Evolutionary conservation across 805 yeast species (phyloP).

Genomic region (Hanseniaspora clermontiae): DNA sequence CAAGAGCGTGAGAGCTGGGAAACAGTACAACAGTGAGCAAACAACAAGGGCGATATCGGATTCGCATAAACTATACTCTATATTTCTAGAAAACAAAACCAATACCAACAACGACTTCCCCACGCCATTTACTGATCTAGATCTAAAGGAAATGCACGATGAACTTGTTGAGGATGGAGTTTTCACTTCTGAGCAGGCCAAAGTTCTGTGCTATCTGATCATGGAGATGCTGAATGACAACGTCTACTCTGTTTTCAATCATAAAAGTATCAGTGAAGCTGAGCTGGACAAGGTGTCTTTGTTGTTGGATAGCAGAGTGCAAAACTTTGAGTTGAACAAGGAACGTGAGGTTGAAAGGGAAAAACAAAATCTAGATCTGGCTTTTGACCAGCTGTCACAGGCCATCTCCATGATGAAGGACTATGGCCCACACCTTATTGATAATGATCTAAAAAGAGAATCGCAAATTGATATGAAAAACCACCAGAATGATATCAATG

Average conservation of each 20-base stretch:
- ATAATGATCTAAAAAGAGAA: constrained; percentile 53
- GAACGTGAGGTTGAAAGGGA: constrained; percentile 59
- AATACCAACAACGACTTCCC: constrained; percentile 1
- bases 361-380: constrained; percentile 51
- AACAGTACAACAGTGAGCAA: neutral
- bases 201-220: constrained; percentile 26
- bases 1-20: neutral
- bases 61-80: neutral
- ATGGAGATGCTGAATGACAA: constrained; percentile 26
- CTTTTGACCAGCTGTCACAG: constrained; percentile 57
- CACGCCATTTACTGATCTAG: constrained; percentile 4
- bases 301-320: constrained; percentile 81
- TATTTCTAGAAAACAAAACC: neutral
- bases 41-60: constrained; percentile 1
- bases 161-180: constrained; percentile 14
- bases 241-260: constrained; percentile 35
- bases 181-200: constrained; percentile 21
- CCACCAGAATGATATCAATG: constrained; percentile 72
- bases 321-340: constrained; percentile 71
- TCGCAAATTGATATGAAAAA: constrained; percentile 74
- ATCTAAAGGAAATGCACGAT: neutral
- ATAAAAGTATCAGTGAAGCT: constrained; percentile 29
- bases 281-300: constrained; percentile 82
- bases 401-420: constrained; percentile 63
- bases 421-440: constrained; percentile 53